Conservation (phyloP, 352 stramenopile genomes). For the Globisporangium carolinianum region DNA sequence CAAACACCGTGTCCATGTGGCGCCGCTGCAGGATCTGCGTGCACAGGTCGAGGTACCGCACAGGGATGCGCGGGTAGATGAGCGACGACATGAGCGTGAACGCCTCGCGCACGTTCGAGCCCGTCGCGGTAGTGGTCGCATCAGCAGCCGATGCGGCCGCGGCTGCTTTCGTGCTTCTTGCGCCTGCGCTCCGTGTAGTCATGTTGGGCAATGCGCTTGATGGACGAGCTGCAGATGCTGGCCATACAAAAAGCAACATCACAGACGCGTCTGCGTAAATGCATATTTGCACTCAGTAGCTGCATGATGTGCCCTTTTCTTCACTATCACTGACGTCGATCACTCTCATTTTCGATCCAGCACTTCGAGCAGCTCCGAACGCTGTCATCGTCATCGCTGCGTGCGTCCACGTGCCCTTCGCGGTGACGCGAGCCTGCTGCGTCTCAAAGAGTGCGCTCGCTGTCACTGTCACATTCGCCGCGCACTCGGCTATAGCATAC, state of each 20-base stretch:
- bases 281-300: too few species aligned
- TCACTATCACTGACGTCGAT: too few species aligned
- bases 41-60: constrained; percentile 64
- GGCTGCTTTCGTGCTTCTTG: not conserved
- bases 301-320: too few species aligned
- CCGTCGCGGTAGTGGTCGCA: constrained; percentile 5
- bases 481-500: too few species aligned
- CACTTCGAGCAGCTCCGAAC: too few species aligned
- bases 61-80: constrained; percentile 48
- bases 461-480: too few species aligned
- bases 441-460: too few species aligned
- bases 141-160: not conserved
- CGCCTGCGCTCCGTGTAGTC: not conserved
- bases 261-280: too few species aligned
- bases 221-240: not conserved
- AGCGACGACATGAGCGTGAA: constrained; percentile 80
- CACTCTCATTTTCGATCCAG: too few species aligned
- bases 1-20: constrained; percentile 79
- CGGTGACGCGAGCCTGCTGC: too few species aligned
- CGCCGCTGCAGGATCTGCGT: constrained; percentile 61
- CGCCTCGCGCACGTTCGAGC: constrained; percentile 67
- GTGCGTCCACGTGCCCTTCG: too few species aligned
- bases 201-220: not conserved
- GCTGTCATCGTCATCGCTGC: too few species aligned
- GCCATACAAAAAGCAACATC: not conserved